Base-by-base conservation (phyloP, 306 rosid species). In the Oemleria cerasiformis region DNA sequence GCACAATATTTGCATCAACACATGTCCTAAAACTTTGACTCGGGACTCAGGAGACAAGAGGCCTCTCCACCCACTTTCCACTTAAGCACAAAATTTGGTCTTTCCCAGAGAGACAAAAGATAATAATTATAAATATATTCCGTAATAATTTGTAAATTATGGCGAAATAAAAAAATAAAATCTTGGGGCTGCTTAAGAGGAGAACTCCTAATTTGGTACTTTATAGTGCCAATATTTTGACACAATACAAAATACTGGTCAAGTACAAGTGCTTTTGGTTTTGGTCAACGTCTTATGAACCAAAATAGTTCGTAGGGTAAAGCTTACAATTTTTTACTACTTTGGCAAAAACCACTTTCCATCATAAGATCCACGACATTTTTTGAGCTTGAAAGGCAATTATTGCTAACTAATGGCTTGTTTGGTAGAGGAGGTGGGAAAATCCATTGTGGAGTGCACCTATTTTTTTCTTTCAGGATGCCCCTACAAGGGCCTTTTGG, bases 11-110 rank as follows among this genome's bases (percentile, higher is more conserved):
- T 44, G 80, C 77, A 82, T 54, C 80, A 75, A 47, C 61, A 61
- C 60, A 56, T 71, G 80, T 75, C 81, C 63, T 57, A 63, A 77
- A 80, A 70, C 23, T 67, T 76, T 81, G 54, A 79, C 78, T 72
- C 77, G 11, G 58, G 47, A 45, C 62, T 42, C 53, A 67, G 67
- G 45, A 45, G 38, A 43, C 36, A 63, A 39, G 58, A 58, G 72
- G 45, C 49, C 25, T 57, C 76, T 40, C 64, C 50, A 73, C 67
- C 39, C 68, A 70, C 64, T 39, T 23, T 3, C 68, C 58, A 75
- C 73, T 75, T 14, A n/a, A 51, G 36, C 17, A 47, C 6, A 42
- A 47, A 25, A 16, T 70, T 23, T 47, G 66, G 15, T 62, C 61
- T 49, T 38, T 38, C 69, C 61, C 61, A 21, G 60, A 47, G 15